Conservation (phyloP, 371 early-diverging fungal species). For the Polyrhizophydium stewartii region DNA sequence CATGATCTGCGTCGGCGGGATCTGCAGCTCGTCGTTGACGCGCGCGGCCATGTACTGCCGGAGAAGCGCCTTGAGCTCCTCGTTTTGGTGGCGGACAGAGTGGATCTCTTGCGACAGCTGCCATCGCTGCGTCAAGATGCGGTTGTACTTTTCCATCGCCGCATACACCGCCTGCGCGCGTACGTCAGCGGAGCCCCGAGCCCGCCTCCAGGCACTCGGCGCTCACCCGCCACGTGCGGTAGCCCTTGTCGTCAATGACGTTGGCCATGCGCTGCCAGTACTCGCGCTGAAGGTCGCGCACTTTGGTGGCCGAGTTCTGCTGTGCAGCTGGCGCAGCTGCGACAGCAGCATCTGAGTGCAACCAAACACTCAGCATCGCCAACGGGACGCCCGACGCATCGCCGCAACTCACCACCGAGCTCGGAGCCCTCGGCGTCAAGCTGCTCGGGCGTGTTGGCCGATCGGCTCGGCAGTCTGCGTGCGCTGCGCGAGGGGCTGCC, state of each 20-base stretch:
- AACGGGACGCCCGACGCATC: too few species aligned
- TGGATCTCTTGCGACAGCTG: constrained; percentile 32
- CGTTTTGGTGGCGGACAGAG: constrained; percentile 32
- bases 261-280: constrained; percentile 44
- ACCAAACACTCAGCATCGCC: too few species aligned
- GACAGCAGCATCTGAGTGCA: too few species aligned
- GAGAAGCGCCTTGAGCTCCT: constrained; percentile 39
- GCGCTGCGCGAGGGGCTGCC: neutral
- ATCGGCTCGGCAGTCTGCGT: too few species aligned
- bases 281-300: constrained; percentile 14
- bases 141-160: constrained; percentile 45
- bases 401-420: neutral
- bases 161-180: constrained; percentile 40
- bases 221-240: constrained; percentile 40
- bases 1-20: constrained; percentile 46
- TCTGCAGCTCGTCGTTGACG: constrained; percentile 47
- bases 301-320: neutral
- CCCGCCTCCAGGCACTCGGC: neutral
- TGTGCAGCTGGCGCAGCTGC: neutral
- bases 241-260: constrained; percentile 37
- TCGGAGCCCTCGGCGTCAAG: neutral
- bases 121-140: constrained; percentile 29
- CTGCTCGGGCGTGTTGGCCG: too few species aligned
- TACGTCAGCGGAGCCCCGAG: too few species aligned
- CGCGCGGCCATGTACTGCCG: constrained; percentile 44